Percentiles rank a stretch among this genome's conserved stretches.
Evolutionary conservation across 441 rosid species (phyloP).

Genomic region (Adansonia gregorii): DNA sequence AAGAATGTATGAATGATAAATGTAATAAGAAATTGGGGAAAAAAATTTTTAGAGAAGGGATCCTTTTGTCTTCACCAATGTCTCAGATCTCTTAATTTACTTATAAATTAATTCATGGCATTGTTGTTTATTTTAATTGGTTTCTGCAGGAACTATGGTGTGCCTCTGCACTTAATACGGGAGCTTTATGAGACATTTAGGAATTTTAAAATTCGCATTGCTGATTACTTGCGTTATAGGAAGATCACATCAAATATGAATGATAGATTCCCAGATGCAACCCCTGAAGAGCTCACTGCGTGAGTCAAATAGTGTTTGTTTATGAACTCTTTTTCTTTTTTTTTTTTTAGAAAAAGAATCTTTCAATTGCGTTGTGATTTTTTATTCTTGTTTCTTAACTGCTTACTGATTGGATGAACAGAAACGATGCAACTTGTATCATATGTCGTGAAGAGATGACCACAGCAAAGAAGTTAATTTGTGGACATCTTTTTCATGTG

Average conservation of each 20-base stretch:
- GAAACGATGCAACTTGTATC: slow-evolving; percentile 96
- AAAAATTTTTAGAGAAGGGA: neutral
- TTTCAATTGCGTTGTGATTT: slow-evolving; percentile 22
- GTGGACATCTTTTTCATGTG: slow-evolving; percentile 97
- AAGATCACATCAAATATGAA: slow-evolving; percentile 97
- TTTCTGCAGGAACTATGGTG: slow-evolving; percentile 82
- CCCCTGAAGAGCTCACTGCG: slow-evolving; percentile 88
- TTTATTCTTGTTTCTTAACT: slow-evolving; percentile 21
- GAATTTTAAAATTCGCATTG: slow-evolving; percentile 86
- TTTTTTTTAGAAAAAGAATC: neutral
- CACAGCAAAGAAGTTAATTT: slow-evolving; percentile 81
- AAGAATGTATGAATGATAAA: neutral
- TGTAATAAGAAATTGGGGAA: neutral
- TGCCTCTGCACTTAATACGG: slow-evolving; percentile 90
- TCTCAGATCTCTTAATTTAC: slow-evolving; percentile 1
- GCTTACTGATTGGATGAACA: slow-evolving; percentile 47
- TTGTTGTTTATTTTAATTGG: slow-evolving; percentile 25
- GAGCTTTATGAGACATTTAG: slow-evolving; percentile 98
- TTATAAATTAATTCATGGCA: neutral
- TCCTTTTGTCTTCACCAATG: neutral
- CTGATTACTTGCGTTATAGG: slow-evolving; percentile 91
- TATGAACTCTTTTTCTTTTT: slow-evolving; percentile 1
- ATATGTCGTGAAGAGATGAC: slow-evolving; percentile 99
- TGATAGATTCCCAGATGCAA: slow-evolving; percentile 93
- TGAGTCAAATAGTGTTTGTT: slow-evolving; percentile 42